Percentiles rank a stretch among this genome's conserved stretches.
Evolutionary conservation across 2,329 filamentous ascomycete species (phyloP).

Genomic region (Aureobasidium sp.): DNA sequence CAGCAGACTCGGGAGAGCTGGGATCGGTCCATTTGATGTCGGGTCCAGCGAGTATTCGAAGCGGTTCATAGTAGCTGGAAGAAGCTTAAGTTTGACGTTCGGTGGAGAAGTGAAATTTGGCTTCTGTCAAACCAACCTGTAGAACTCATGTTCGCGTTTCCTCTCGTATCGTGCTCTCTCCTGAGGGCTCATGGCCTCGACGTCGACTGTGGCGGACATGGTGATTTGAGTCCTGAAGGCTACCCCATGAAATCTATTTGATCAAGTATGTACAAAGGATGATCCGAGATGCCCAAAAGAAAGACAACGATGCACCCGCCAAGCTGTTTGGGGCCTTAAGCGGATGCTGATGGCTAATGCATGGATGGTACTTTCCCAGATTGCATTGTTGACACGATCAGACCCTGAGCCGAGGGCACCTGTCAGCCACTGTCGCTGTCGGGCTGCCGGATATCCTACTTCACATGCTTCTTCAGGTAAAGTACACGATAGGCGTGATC

Average conservation of each 20-base stretch:
- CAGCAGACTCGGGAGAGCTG: conserved; percentile 15
- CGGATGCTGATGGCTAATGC: conserved; percentile 16
- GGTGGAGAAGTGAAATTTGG: conserved; percentile 29
- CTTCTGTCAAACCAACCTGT: conserved; percentile 26
- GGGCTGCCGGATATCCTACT: not conserved
- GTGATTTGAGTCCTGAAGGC: not conserved
- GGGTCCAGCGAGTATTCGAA: conserved; percentile 24
- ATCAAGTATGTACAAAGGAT: not conserved
- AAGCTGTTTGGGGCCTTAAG: conserved; percentile 17
- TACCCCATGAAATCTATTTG: conserved; percentile 5
- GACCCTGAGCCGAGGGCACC: conserved; percentile 8
- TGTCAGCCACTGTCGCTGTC: conserved; percentile 2
- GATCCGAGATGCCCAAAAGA: not conserved
- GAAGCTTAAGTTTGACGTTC: conserved; percentile 29
- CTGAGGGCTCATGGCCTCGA: conserved; percentile 14
- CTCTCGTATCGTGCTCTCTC: conserved; percentile 20
- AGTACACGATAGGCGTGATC: not conserved
- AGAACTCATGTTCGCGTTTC: conserved; percentile 27
- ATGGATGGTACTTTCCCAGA: conserved; percentile 13
- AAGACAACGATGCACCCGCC: conserved; percentile 5
- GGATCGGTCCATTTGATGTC: conserved; percentile 22
- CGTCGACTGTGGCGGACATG: conserved; percentile 15
- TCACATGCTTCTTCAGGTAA: conserved; percentile 11
- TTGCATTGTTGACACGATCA: conserved; percentile 9
- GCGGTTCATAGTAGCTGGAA: conserved; percentile 29